Percentiles rank a stretch among this genome's conserved stretches.
Conservation (phyloP, 1,284 basidiomycete genomes). For the Cryptococcus hybrid region DNA sequence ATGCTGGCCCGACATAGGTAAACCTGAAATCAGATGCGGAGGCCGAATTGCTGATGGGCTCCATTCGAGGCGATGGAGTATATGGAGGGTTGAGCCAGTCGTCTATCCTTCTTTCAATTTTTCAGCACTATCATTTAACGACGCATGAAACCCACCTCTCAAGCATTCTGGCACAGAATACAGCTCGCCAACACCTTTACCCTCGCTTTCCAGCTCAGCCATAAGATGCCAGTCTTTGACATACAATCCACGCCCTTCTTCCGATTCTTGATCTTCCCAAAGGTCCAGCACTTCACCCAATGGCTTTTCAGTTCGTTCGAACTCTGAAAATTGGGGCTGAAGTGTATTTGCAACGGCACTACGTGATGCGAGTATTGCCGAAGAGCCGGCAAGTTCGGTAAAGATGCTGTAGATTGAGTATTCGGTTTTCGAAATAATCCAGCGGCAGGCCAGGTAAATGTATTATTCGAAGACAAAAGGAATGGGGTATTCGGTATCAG, state of each 20-base stretch:
- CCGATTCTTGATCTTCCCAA: slow-evolving; percentile 33
- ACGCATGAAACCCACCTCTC: slow-evolving; percentile 26
- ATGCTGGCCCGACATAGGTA: slow-evolving; percentile 52
- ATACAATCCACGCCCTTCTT: slow-evolving; percentile 44
- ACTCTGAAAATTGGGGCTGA: slow-evolving; percentile 42
- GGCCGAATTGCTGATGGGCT: background rate
- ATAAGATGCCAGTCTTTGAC: slow-evolving; percentile 61
- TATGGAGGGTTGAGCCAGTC: slow-evolving; percentile 56
- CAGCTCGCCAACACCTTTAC: slow-evolving; percentile 37
- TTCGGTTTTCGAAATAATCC: background rate
- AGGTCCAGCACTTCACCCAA: slow-evolving; percentile 48
- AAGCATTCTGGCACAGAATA: slow-evolving; percentile 54
- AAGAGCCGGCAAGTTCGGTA: slow-evolving; percentile 27
- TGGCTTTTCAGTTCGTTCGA: slow-evolving; percentile 40
- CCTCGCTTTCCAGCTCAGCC: slow-evolving; percentile 32
- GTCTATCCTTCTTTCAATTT: slow-evolving; percentile 34
- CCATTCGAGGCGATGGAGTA: slow-evolving; percentile 12
- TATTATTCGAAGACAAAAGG: slow-evolving; percentile 28
- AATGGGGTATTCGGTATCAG: slow-evolving; percentile 42
- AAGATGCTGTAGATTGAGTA: slow-evolving; percentile 1
- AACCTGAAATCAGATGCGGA: slow-evolving; percentile 41
- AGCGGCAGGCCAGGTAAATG: slow-evolving; percentile 25
- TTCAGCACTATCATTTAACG: background rate
- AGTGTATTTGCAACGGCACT: slow-evolving; percentile 47
- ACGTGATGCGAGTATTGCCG: slow-evolving; percentile 35